Evolutionary conservation across 164 flowering plant species (phyloP).

Genomic region (Piper longum): DNA sequence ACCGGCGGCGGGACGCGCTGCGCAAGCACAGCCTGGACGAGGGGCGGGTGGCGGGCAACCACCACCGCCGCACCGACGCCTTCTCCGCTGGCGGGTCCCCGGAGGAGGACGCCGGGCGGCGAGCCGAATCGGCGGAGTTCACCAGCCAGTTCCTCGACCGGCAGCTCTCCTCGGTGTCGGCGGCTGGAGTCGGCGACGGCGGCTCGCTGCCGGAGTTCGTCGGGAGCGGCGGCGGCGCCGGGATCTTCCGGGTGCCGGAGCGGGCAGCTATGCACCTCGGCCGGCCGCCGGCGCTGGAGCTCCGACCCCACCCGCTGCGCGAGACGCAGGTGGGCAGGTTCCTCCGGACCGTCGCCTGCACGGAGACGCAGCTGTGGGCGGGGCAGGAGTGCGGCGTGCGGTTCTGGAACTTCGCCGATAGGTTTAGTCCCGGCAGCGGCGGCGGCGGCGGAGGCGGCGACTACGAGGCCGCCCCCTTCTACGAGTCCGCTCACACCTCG

Average conservation of each 20-base stretch:
- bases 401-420: constrained; percentile 44
- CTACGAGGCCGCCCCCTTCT: constrained; percentile 69
- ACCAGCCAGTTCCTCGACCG: constrained; percentile 5
- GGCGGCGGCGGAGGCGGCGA: constrained; percentile 41
- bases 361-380: constrained; percentile 81
- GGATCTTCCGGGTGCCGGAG: constrained; percentile 50
- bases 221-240: constrained; percentile 47
- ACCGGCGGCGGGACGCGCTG: constrained; percentile 16
- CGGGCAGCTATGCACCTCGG: constrained; percentile 68
- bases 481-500: constrained; percentile 41
- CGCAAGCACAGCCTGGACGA: constrained; percentile 82
- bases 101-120: constrained; percentile 26
- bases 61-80: constrained; percentile 2
- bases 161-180: constrained; percentile 8
- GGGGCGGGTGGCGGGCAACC: constrained; percentile 16
- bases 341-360: constrained; percentile 52
- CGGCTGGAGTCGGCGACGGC: constrained; percentile 3
- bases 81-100: constrained; percentile 24
- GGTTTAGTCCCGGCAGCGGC: constrained; percentile 19
- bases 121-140: neutral
- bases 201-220: constrained; percentile 53
- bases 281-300: constrained; percentile 72
- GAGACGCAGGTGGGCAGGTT: constrained; percentile 79
- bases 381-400: constrained; percentile 68
- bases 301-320: constrained; percentile 81